phyloP scores from a whole-genome alignment of 2,329 filamentous ascomycete genomes.

The Alternaria atra region DNA sequence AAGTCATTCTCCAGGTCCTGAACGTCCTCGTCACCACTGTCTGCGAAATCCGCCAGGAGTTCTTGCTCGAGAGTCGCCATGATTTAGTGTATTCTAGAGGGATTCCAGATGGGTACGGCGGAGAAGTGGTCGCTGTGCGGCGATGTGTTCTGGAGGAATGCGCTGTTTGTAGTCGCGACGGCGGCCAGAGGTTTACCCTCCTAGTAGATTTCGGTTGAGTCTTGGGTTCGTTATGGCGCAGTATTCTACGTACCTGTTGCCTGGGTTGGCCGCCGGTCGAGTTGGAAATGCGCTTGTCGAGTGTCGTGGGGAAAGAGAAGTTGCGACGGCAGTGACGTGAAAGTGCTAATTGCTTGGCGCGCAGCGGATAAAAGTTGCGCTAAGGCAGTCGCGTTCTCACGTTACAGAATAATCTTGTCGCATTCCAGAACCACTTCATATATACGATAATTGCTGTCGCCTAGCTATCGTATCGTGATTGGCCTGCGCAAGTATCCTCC shows the following conservation, averaged over 20 bases:
- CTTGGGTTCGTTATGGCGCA: constrained; percentile 19
- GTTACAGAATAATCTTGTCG: neutral
- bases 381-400: constrained; percentile 14
- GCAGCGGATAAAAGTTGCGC: constrained; percentile 28
- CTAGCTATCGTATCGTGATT: neutral
- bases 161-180: constrained; percentile 18
- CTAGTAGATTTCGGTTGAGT: constrained; percentile 33
- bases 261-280: constrained; percentile 22
- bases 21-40: constrained; percentile 71
- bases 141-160: neutral
- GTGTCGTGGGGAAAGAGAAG: constrained; percentile 13
- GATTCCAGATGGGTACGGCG: neutral
- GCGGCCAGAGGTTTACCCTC: constrained; percentile 37
- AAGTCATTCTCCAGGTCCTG: constrained; percentile 48
- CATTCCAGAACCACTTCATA: neutral
- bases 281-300: constrained; percentile 6
- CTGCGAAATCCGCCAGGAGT: constrained; percentile 89
- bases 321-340: constrained; percentile 24
- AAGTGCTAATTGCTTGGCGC: constrained; percentile 30
- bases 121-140: neutral
- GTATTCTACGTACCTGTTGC: constrained; percentile 34
- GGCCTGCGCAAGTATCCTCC: neutral
- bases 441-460: neutral
- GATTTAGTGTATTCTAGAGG: constrained; percentile 8
- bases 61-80: constrained; percentile 94